A percentile compares a stretch with the other conserved stretches of the same genome.
Conservation (phyloP, 352 stramenopile species). For the Peronosclerospora sorghi region DNA sequence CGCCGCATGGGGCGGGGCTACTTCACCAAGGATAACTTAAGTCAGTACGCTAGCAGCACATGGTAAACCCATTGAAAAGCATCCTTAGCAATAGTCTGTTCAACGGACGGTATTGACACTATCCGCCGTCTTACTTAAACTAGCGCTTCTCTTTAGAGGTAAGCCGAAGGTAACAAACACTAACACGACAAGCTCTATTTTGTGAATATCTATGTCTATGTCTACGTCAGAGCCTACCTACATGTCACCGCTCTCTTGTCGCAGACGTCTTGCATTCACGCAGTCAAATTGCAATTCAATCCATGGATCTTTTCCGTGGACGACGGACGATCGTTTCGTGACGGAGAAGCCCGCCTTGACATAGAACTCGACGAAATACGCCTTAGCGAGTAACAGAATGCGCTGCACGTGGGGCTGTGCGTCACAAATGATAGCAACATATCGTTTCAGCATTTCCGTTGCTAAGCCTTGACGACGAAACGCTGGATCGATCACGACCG, state of each 20-base stretch:
- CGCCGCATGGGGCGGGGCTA: constrained; percentile 88
- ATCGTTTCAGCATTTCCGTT: constrained; percentile 71
- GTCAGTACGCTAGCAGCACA: neutral
- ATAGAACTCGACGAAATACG: constrained; percentile 80
- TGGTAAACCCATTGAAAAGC: constrained; percentile 35
- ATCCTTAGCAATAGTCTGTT: constrained; percentile 20
- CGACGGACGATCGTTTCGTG: constrained; percentile 48
- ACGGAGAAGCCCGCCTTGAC: constrained; percentile 68
- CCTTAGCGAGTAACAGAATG: constrained; percentile 78
- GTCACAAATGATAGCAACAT: constrained; percentile 40
- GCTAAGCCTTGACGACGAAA: constrained; percentile 65
- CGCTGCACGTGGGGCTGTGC: constrained; percentile 41
- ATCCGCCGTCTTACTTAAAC: constrained; percentile 88
- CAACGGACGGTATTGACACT: too few species aligned
- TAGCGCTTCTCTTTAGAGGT: constrained; percentile 35
- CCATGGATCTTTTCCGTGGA: constrained; percentile 77
- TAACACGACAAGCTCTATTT: constrained; percentile 70
- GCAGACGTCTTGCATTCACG: constrained; percentile 15
- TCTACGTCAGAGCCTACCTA: too few species aligned
- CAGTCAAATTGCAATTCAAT: constrained; percentile 68
- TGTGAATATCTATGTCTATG: constrained; percentile 72
- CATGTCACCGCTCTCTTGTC: neutral
- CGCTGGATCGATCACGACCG: constrained; percentile 59
- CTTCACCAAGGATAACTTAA: constrained; percentile 35
- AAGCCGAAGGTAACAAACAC: constrained; percentile 22